A percentile compares a stretch with the other conserved stretches of the same genome.
Evolutionary conservation across 768 basidiomycete species (phyloP).

Genomic region (Imleria badia): DNA sequence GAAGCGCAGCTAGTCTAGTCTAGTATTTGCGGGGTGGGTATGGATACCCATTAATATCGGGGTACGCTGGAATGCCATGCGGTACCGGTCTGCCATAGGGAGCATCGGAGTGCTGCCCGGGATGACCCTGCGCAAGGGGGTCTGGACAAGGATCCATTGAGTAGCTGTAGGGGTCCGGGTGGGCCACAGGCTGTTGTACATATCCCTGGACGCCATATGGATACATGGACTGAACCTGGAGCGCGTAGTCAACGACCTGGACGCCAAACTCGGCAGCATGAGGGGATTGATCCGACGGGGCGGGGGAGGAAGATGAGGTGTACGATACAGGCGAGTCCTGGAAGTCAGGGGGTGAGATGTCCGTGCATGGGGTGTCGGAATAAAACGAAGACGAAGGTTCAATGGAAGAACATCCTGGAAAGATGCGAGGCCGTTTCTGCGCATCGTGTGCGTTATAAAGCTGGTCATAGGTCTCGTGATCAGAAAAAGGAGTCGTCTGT

Average conservation of each 20-base stretch:
- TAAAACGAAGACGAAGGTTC: conserved; percentile 9
- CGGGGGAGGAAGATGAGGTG: conserved; percentile 26
- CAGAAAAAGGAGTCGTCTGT: neutral
- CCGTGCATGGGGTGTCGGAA: conserved; percentile 12
- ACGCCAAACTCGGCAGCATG: conserved; percentile 9
- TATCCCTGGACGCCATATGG: conserved; percentile 5
- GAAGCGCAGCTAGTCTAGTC: neutral
- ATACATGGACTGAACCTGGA: conserved; percentile 5
- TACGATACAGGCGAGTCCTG: conserved; percentile 22
- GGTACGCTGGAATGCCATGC: conserved; percentile 14
- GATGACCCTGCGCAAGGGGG: conserved; percentile 11
- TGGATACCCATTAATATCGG: conserved; percentile 13
- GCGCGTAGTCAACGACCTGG: conserved; percentile 2
- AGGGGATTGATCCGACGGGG: conserved; percentile 25
- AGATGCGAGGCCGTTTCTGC: conserved; percentile 19
- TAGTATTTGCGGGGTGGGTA: conserved; percentile 13
- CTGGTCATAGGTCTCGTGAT: conserved; percentile 9
- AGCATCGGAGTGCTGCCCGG: conserved; percentile 8
- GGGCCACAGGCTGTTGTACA: conserved; percentile 2
- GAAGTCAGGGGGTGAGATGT: conserved; percentile 14
- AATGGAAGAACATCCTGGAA: conserved; percentile 2
- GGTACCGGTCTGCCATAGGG: conserved; percentile 5
- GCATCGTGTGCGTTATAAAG: conserved; percentile 10
- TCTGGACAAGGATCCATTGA: conserved; percentile 10
- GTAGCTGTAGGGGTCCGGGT: conserved; percentile 15